These are phyloP conservation scores for Tolypocladium album DNA, from an alignment of 2,329 filamentous ascomycete species.

Conservation along the genomic window DNA sequence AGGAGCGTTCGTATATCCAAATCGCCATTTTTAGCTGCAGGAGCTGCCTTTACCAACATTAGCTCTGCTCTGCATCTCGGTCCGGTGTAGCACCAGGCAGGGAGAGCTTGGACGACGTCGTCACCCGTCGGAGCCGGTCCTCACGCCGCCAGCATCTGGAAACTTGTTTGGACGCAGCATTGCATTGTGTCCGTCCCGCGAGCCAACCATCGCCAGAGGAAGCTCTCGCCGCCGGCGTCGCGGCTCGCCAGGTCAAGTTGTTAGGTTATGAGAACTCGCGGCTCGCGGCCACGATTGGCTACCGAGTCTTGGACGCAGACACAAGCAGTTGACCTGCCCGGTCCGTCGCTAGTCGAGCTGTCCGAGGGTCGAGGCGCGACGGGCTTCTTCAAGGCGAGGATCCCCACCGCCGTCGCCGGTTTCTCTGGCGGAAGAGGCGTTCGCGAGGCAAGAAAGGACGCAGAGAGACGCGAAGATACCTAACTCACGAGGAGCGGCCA, in stretches of 20 bases:
- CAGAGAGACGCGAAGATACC: not conserved
- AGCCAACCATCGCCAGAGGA: not conserved
- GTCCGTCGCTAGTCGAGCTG: slow-evolving; percentile 1
- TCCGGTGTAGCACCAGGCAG: not conserved
- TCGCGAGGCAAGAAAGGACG: not conserved
- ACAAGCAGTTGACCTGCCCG: slow-evolving; percentile 1
- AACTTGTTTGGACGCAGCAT: not conserved
- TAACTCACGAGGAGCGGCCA: not conserved
- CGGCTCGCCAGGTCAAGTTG: not conserved
- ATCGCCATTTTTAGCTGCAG: not conserved
- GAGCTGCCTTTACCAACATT: not conserved
- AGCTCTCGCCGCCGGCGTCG: not conserved
- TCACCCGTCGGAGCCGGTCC: not conserved
- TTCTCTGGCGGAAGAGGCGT: not conserved
- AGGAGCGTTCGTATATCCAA: not conserved
- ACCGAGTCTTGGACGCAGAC: not conserved
- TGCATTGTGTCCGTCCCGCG: not conserved
- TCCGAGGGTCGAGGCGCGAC: not conserved
- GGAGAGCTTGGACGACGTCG: not conserved
- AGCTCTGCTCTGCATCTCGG: not conserved
- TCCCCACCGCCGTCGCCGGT: not conserved
- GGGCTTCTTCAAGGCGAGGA: not conserved
- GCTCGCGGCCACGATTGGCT: not conserved
- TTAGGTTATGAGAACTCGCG: not conserved
- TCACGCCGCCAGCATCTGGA: not conserved